phyloP scores from a whole-genome alignment of 768 basidiomycete species.

The Panellus pusillus region DNA sequence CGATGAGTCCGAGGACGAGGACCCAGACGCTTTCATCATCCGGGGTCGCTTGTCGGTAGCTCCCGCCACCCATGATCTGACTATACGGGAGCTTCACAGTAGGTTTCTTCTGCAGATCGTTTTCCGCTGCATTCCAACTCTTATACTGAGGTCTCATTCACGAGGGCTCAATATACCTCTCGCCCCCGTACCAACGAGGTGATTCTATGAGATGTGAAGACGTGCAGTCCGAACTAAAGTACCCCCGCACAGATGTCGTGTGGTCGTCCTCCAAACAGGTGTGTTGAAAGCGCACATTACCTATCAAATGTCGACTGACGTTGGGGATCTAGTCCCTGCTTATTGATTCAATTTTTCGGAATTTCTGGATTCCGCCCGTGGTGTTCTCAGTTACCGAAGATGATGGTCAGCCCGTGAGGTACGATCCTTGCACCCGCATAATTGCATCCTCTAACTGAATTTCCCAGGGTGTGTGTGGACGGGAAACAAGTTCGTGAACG shows the following conservation, averaged over 20 bases:
- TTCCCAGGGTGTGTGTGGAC: constrained; percentile 59
- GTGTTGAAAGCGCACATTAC: no score
- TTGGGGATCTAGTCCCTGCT: constrained; percentile 38
- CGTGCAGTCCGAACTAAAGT: no score
- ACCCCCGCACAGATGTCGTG: constrained; percentile 56
- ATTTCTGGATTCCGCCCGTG: constrained; percentile 77
- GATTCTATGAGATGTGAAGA: neutral
- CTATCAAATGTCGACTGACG: no score
- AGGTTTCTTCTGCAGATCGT: neutral
- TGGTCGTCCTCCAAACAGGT: constrained; percentile 71
- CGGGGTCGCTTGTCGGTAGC: constrained; percentile 36
- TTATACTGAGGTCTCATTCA: constrained; percentile 56
- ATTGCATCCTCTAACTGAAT: neutral
- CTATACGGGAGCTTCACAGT: constrained; percentile 13
- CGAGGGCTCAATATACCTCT: constrained; percentile 66
- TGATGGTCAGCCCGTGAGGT: constrained; percentile 39
- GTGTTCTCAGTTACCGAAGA: constrained; percentile 66
- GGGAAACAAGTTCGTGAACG: constrained; percentile 70
- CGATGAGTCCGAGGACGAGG: constrained; percentile 36
- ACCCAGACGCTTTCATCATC: constrained; percentile 40
- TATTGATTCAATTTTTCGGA: constrained; percentile 76
- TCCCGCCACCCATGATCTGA: neutral
- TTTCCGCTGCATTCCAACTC: neutral
- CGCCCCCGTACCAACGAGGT: constrained; percentile 76
- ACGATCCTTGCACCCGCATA: neutral